Conservation (phyloP, 2,329 filamentous ascomycete species). For the Verticillium tricorpus region DNA sequence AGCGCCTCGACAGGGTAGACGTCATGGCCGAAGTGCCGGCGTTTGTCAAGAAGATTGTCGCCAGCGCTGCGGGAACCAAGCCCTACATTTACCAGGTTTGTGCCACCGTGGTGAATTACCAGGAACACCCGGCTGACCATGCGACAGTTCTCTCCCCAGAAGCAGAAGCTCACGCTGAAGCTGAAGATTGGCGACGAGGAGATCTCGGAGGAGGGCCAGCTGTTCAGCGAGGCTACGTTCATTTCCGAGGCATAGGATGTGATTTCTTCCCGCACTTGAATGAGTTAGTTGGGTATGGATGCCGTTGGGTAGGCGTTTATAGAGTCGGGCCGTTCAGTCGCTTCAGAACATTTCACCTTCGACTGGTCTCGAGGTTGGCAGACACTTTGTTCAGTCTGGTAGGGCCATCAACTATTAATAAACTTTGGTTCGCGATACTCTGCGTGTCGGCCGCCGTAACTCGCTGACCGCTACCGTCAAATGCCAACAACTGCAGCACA, state of each 20-base stretch:
- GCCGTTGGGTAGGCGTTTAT: neutral
- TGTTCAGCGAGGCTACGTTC: slow-evolving; percentile 94
- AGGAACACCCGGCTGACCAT: slow-evolving; percentile 16
- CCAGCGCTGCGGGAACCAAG: slow-evolving; percentile 82
- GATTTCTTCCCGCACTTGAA: neutral
- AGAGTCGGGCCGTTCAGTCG: neutral
- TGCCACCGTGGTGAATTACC: slow-evolving; percentile 4
- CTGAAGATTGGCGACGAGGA: slow-evolving; percentile 80
- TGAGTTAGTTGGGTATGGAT: neutral
- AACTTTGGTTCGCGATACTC: slow-evolving; percentile 3
- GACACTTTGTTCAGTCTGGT: slow-evolving; percentile 7
- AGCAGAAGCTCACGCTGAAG: slow-evolving; percentile 66
- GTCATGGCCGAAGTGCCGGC: slow-evolving; percentile 95
- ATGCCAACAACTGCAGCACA: too few relatives aligned
- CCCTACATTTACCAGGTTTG: slow-evolving; percentile 95
- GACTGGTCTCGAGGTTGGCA: neutral
- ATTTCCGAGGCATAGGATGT: slow-evolving; percentile 40
- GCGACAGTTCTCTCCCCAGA: slow-evolving; percentile 62
- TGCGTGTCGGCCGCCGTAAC: neutral
- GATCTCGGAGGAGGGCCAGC: slow-evolving; percentile 67
- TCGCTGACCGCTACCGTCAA: neutral
- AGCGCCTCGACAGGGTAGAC: slow-evolving; percentile 77
- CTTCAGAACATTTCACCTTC: neutral
- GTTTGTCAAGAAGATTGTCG: slow-evolving; percentile 92
- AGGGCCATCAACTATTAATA: slow-evolving; percentile 10